Evolutionary conservation across 768 basidiomycete species (phyloP).

Genomic region (Mrakia gelida): DNA sequence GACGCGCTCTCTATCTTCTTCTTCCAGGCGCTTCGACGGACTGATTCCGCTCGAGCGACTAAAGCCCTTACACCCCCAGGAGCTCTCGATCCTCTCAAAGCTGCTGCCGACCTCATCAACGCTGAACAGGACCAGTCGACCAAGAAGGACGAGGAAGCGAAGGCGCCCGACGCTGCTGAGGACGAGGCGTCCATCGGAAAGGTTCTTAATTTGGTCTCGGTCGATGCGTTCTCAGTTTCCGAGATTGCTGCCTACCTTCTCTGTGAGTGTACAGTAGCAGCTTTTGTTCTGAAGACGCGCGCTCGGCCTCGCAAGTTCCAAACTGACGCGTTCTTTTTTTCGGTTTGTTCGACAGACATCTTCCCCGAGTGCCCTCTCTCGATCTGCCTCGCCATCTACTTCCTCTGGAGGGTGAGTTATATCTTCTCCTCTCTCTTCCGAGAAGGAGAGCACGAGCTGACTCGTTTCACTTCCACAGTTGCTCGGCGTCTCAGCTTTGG

Average conservation of each 20-base stretch:
- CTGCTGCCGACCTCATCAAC: slow-evolving; percentile 25
- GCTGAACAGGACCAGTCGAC: slow-evolving; percentile 29
- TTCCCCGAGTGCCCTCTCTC: slow-evolving; percentile 31
- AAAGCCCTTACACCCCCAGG: slow-evolving; percentile 17
- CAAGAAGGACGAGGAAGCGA: background rate
- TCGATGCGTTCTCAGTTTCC: slow-evolving; percentile 43
- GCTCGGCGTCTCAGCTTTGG: slow-evolving; percentile 37
- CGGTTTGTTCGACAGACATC: no score
- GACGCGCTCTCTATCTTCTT: background rate
- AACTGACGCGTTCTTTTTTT: no score
- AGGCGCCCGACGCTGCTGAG: slow-evolving; percentile 32
- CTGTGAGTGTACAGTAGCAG: no score
- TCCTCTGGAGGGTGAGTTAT: slow-evolving; percentile 30
- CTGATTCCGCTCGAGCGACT: slow-evolving; percentile 44
- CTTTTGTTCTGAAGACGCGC: no score
- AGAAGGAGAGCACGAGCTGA: slow-evolving; percentile 31
- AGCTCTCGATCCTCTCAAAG: background rate
- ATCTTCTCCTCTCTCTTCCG: slow-evolving; percentile 30
- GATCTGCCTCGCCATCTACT: background rate
- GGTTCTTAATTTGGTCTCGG: slow-evolving; percentile 43
- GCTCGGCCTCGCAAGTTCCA: no score
- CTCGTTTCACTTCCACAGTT: slow-evolving; percentile 31
- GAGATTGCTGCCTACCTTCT: slow-evolving; percentile 36
- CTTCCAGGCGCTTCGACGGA: slow-evolving; percentile 44
- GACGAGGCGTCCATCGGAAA: slow-evolving; percentile 40